A percentile compares a stretch with the other conserved stretches of the same genome.
Conservation (phyloP, 192 early-diverging fungal species). For the Coemansia erecta region DNA sequence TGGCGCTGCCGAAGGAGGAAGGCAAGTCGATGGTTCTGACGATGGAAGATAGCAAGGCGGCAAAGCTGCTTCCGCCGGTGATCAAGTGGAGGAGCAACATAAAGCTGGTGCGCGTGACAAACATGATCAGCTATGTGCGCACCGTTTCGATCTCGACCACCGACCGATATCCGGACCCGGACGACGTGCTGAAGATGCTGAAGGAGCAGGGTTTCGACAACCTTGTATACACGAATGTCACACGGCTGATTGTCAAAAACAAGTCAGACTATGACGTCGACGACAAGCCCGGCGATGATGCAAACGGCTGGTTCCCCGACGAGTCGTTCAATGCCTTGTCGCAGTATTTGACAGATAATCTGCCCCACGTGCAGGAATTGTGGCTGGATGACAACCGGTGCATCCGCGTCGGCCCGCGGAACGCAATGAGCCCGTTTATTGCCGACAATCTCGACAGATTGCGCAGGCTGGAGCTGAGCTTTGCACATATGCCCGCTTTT, state of each 20-base stretch:
- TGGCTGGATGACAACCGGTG: slow-evolving; percentile 33
- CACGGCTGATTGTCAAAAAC: slow-evolving; percentile 13
- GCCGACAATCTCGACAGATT: slow-evolving; percentile 14
- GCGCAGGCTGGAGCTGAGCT: slow-evolving; percentile 15
- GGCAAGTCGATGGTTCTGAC: slow-evolving; percentile 3
- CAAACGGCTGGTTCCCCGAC: slow-evolving; percentile 31
- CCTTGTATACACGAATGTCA: slow-evolving; percentile 15
- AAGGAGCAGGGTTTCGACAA: slow-evolving; percentile 13
- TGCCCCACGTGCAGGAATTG: slow-evolving; percentile 21
- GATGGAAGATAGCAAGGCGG: slow-evolving; percentile 16
- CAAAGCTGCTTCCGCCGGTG: slow-evolving; percentile 19
- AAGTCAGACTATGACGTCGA: slow-evolving; percentile 34
- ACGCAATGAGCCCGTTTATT: slow-evolving; percentile 30
- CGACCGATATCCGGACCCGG: slow-evolving; percentile 28
- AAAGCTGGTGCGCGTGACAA: background rate
- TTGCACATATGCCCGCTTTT: slow-evolving; percentile 36
- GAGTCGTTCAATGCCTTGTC: slow-evolving; percentile 23
- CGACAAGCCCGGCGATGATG: slow-evolving; percentile 7
- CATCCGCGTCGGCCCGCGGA: slow-evolving; percentile 23
- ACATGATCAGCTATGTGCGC: background rate
- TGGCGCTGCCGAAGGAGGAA: slow-evolving; percentile 12
- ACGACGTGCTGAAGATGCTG: slow-evolving; percentile 25
- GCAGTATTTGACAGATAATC: slow-evolving; percentile 6
- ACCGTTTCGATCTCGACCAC: slow-evolving; percentile 19
- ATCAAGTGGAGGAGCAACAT: slow-evolving; percentile 30